phyloP scores from a whole-genome alignment of 768 basidiomycete species.

The Lyophyllum shimeji region DNA sequence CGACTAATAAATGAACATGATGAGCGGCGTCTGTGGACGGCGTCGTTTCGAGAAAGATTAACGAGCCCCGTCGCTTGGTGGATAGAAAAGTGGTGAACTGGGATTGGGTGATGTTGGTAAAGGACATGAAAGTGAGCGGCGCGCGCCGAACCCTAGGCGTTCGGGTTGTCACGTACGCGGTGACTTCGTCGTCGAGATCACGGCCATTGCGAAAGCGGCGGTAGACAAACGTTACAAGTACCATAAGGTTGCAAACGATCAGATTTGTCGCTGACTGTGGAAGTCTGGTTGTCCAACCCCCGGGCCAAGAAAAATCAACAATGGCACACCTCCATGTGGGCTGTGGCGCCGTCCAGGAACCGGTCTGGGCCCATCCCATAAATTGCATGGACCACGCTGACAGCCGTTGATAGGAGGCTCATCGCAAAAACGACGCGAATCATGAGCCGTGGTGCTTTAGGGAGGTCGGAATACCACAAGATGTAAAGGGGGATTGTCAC shows the following conservation, averaged over 20 bases:
- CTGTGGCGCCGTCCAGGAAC: conserved; percentile 13
- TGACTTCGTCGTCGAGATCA: conserved; percentile 13
- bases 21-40: background rate
- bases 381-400: conserved; percentile 14
- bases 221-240: conserved; percentile 19
- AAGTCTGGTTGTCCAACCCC: background rate
- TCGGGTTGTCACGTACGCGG: background rate
- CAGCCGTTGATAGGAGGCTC: conserved; percentile 12
- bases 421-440: conserved; percentile 17
- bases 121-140: background rate
- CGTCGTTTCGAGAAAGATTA: conserved; percentile 9
- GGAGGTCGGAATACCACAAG: conserved; percentile 11
- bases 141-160: background rate
- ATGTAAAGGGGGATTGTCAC: conserved; percentile 6
- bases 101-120: background rate
- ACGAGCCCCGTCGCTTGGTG: conserved; percentile 8
- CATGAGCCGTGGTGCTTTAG: conserved; percentile 11
- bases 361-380: conserved; percentile 4
- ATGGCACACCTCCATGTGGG: conserved; percentile 16
- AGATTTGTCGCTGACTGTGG: conserved; percentile 3
- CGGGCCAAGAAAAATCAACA: background rate
- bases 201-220: conserved; percentile 13
- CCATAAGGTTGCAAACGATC: conserved; percentile 18
- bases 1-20: background rate
- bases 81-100: background rate